Evolutionary conservation across 495 filamentous ascomycete species (phyloP), one percentile per base, ranked within the genome.

Genomic region (Neurospora sp.): DNA sequence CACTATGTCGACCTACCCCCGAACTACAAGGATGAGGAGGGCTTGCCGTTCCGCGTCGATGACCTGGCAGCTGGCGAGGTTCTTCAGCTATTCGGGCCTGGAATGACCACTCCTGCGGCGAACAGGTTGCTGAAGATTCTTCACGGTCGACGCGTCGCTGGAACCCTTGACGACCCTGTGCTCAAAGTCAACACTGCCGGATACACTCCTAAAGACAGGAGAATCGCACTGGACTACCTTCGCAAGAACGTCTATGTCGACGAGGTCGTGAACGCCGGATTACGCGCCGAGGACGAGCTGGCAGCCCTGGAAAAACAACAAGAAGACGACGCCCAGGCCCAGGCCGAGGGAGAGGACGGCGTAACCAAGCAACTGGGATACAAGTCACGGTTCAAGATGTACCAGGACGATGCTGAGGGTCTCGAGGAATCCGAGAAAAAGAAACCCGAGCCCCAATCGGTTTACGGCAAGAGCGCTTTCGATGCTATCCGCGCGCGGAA

Each of bases 91-190:
- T 95, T 97, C 74, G 89, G 90, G 2, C 77, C 82, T 0, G 81
- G 83, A 13, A 77, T 92, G 31, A 78, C 84, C 31, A 81, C 82
- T 1, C 74, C 78, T 4, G 76, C 83, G 28, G 94, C 88, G 69
- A 94, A 94, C 77, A 83, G 84, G 34, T 81, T 94, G 19, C 81
- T 97, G 6, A 82, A 83, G 37, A 86, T 93, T 39, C 82, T 96
- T 3, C 93, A 97, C 77, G 89, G 88, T 36, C 89, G 92, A 66
- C 89, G 94, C 28, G 83, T 93, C 15, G 87, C 89, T 13, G 94
- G 94, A 24, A 94, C 92, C 0, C 85, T 95, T 10, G 90, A 93
- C 48, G 86, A 85, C 81, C 87, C 81, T 13, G 71, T 28, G 28
- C 74, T 84, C 17, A 70, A 75, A 43, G 71, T 73, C 48, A 79